These are phyloP conservation scores for Streptanthus diversifolius DNA, from an alignment of 345 rosid species.

Conservation along the genomic window DNA sequence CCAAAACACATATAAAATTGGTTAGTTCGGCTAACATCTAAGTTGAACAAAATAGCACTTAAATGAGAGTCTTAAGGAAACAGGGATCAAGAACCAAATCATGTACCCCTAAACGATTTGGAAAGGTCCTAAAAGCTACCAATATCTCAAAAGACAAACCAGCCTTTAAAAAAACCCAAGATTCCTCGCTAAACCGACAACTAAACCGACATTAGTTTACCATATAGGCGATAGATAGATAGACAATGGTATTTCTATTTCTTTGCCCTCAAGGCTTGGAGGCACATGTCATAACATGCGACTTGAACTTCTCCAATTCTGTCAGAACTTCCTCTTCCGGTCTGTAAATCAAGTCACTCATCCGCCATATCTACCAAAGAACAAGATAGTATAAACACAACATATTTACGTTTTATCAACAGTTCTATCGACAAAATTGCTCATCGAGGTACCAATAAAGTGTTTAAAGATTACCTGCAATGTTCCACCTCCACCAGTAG, in stretches of 20 bases:
- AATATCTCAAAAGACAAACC: constrained; percentile 22
- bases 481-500: constrained; percentile 94
- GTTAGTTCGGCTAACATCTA: not conserved
- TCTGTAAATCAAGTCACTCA: constrained; percentile 92
- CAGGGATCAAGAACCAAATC: constrained; percentile 2
- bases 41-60: constrained; percentile 9
- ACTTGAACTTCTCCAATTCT: constrained; percentile 91
- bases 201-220: constrained; percentile 19
- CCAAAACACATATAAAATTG: not conserved
- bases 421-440: not conserved
- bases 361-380: constrained; percentile 81
- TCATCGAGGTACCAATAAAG: not conserved
- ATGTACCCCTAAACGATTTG: constrained; percentile 15
- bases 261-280: constrained; percentile 49
- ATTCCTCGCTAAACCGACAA: constrained; percentile 14
- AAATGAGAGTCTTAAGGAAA: not conserved
- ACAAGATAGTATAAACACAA: not conserved
- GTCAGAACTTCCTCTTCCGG: constrained; percentile 91
- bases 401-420: not conserved
- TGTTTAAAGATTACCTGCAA: constrained; percentile 43
- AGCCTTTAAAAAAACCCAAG: not conserved
- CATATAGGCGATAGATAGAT: constrained; percentile 6
- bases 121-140: constrained; percentile 24
- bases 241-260: not conserved
- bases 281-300: constrained; percentile 72